Base-by-base conservation (phyloP, 306 rosid genomes). In the Purshia tridentata region DNA sequence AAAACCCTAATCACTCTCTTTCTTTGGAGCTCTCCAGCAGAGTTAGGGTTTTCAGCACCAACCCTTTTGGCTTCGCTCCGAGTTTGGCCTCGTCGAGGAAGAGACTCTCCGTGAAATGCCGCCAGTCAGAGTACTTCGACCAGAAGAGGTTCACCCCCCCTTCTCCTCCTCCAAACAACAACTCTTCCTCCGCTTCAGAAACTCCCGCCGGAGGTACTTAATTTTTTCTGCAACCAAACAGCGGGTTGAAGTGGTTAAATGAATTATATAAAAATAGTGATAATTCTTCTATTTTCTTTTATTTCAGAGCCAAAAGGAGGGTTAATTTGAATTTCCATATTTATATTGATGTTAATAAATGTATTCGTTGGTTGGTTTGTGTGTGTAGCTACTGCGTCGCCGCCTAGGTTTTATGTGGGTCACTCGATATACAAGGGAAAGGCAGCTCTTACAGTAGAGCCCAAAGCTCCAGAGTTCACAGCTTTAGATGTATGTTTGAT, bases 341-440 rank as follows among this genome's bases (percentile, higher is more conserved):
- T 63, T 69, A 51, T 81, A n/a, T 55, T 63, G 70, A 63, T 9
- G 39, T 47, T 74, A 64, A 59, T 72, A 65, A 5, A 47, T 60
- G 72, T 39, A 50, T 68, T 77, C 55, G 49, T 81, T 29, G 35
- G 35, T 73, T 86, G 15, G 51, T 67, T 77, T 79, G 23, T 76
- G 48, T 75, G 74, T 80, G 72, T 61, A 86, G 95, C 64, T 67
- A 88, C 67, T 55, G 82, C 82, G 66, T 68, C 72, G 72, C 88
- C 92, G 59, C 86, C 97, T 47, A 94, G 80, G 86, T 89, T 77
- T 81, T 94, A 76, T 81, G 99, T 94, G 67, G 89, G 92, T 65
- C 96, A 88, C 82, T 91, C 99, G 5, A 86, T 94, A 83, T 94
- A 91, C 86, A 94, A 94, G 82, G 99, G 99, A 74, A 94, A 94